Percentiles rank a stretch among this genome's conserved stretches.
phyloP scores from a whole-genome alignment of 208 protist genomes.

The Spongospora subterranea region DNA sequence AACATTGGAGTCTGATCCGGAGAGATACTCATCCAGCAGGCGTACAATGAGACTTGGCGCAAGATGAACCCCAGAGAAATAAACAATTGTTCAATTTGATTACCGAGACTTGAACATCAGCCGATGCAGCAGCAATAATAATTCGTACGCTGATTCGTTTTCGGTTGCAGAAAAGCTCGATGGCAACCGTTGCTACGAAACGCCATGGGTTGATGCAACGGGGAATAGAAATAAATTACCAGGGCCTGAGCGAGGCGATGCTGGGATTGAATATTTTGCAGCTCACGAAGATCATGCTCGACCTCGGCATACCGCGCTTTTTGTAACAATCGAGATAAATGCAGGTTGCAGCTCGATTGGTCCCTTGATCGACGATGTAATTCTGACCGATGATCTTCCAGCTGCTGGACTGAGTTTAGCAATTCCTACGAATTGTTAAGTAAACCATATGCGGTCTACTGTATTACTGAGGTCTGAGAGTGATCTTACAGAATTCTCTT shows the following conservation, averaged over 20 bases:
- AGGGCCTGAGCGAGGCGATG: background rate
- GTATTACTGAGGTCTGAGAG: background rate
- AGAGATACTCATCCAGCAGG: background rate
- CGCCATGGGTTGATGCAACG: background rate
- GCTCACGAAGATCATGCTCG: conserved; percentile 19
- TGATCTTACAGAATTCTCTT: conserved; percentile 34
- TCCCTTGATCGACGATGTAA: background rate
- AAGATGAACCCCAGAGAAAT: background rate
- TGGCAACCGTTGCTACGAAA: background rate
- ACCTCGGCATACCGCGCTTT: background rate
- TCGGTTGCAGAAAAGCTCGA: background rate
- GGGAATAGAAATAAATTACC: background rate
- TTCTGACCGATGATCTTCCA: background rate
- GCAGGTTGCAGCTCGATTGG: background rate
- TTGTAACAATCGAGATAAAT: conserved; percentile 8
- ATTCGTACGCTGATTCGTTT: background rate
- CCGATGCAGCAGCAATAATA: background rate
- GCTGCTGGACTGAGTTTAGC: background rate
- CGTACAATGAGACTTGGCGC: background rate
- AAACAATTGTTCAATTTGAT: background rate
- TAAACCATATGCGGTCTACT: background rate
- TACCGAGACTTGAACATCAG: conserved; percentile 32
- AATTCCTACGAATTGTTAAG: conserved; percentile 13
- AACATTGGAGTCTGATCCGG: background rate
- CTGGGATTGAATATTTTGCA: conserved; percentile 19